phyloP scores from a whole-genome alignment of 495 filamentous ascomycete species.

The Xeromyces bisporus region DNA sequence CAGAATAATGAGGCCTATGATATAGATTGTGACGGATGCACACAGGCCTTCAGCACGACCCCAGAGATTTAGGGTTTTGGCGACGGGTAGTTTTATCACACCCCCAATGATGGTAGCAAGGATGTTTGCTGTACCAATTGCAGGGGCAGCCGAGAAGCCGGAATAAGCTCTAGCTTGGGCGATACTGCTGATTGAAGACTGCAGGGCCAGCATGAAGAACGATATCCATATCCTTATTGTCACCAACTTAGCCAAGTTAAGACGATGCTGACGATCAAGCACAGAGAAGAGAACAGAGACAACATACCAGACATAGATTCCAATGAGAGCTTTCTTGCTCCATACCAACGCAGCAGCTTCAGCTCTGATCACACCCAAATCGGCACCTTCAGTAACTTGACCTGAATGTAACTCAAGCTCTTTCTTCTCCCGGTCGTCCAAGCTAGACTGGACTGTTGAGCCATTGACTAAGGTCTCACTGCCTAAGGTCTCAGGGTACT shows the following conservation, averaged over 20 bases:
- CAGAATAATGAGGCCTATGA: conserved; percentile 31
- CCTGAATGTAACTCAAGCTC: conserved; percentile 9
- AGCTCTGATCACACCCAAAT: conserved; percentile 22
- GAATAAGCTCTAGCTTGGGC: conserved; percentile 17
- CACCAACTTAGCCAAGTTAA: no score
- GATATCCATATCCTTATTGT: conserved; percentile 13
- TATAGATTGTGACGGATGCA: conserved; percentile 20
- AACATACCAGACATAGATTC: conserved; percentile 24
- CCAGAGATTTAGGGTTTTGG: conserved; percentile 51
- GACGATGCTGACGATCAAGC: no score
- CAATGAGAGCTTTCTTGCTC: conserved; percentile 15
- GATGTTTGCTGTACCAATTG: conserved; percentile 21
- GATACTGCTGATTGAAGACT: conserved; percentile 16
- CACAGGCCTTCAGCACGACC: conserved; percentile 39
- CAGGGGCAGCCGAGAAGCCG: conserved; percentile 15
- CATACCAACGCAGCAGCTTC: conserved; percentile 29
- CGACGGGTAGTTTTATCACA: conserved; percentile 46
- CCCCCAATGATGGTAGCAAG: conserved; percentile 39
- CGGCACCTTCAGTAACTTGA: conserved; percentile 12
- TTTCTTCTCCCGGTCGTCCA: conserved; percentile 7
- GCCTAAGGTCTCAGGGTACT: no score
- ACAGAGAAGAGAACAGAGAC: no score
- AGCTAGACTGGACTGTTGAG: conserved; percentile 1
- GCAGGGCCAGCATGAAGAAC: conserved; percentile 26
- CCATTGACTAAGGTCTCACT: no score